Percentiles rank a stretch among this genome's conserved stretches.
These are phyloP conservation scores for Fusarium denticulatum DNA, from an alignment of 2,329 filamentous ascomycete genomes.

Conservation along the genomic window DNA sequence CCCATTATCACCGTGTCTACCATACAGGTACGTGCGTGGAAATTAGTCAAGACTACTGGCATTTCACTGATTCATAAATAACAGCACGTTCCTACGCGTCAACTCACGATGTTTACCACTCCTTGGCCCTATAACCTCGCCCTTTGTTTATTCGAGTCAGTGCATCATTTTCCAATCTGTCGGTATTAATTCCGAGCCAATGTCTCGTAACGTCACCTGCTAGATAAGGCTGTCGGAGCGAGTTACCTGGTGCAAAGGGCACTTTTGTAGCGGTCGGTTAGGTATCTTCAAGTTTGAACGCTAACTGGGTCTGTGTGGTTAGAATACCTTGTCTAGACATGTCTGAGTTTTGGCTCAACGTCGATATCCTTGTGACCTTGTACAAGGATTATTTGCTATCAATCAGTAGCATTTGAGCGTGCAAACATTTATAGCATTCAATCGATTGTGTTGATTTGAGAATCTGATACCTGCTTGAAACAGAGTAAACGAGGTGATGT, in stretches of 20 bases:
- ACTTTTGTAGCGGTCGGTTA: neutral
- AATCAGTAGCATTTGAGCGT: conserved; percentile 9
- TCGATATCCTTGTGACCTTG: neutral
- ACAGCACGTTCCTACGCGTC: conserved; percentile 21
- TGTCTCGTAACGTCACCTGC: conserved; percentile 13
- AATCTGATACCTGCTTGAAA: conserved; percentile 18
- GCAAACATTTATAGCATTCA: neutral
- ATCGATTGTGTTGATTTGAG: conserved; percentile 8
- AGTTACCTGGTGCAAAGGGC: conserved; percentile 9
- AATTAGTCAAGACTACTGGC: conserved; percentile 29
- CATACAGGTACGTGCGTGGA: conserved; percentile 1
- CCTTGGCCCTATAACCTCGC: neutral
- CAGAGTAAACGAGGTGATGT: conserved; percentile 10
- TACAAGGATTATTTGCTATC: conserved; percentile 15
- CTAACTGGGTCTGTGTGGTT: conserved; percentile 7
- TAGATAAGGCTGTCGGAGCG: conserved; percentile 10
- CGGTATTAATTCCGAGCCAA: conserved; percentile 2
- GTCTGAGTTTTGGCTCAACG: conserved; percentile 1
- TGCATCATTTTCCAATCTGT: neutral
- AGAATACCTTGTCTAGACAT: neutral
- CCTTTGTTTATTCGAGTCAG: conserved; percentile 22
- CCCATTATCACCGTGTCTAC: conserved; percentile 24
- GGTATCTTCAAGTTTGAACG: conserved; percentile 2
- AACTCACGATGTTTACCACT: neutral
- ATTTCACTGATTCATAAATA: conserved; percentile 30